phyloP scores from a whole-genome alignment of 2,329 filamentous ascomycete genomes.

The Acephala macrosclerotiorum region DNA sequence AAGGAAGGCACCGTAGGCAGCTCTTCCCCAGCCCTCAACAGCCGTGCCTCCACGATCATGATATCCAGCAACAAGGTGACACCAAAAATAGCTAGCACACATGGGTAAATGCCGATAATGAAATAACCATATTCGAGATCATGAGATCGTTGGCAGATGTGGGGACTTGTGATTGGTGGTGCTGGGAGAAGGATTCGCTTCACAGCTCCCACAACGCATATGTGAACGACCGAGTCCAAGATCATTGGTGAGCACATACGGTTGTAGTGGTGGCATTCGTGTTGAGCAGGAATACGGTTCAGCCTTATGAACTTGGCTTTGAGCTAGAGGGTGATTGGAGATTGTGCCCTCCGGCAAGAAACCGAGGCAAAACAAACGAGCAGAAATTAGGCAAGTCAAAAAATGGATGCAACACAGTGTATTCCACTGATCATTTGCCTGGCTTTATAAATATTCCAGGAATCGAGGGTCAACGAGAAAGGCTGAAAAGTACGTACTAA shows the following conservation, averaged over 20 bases:
- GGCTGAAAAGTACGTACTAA: too few relatives aligned
- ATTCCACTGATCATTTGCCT: too few relatives aligned
- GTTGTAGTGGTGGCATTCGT: neutral
- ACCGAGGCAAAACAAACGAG: neutral
- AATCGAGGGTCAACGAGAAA: too few relatives aligned
- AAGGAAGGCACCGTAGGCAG: neutral
- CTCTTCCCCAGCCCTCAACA: neutral
- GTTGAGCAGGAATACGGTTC: neutral
- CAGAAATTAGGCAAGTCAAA: neutral
- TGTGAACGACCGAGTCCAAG: neutral
- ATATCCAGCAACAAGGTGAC: neutral
- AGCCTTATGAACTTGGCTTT: neutral
- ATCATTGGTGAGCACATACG: neutral
- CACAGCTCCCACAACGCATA: constrained; percentile 2
- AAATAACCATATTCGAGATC: neutral
- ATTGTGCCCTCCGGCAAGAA: neutral
- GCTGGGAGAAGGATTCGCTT: neutral
- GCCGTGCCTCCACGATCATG: constrained; percentile 6
- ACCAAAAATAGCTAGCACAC: neutral
- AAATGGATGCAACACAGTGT: too few relatives aligned
- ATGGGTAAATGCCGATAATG: neutral
- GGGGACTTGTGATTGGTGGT: neutral
- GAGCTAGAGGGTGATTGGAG: neutral
- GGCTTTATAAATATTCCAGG: too few relatives aligned
- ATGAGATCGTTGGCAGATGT: neutral